A percentile compares a stretch with the other conserved stretches of the same genome.
phyloP scores from a whole-genome alignment of 2,329 filamentous ascomycete genomes.

The Arthrobotrys conoides region DNA sequence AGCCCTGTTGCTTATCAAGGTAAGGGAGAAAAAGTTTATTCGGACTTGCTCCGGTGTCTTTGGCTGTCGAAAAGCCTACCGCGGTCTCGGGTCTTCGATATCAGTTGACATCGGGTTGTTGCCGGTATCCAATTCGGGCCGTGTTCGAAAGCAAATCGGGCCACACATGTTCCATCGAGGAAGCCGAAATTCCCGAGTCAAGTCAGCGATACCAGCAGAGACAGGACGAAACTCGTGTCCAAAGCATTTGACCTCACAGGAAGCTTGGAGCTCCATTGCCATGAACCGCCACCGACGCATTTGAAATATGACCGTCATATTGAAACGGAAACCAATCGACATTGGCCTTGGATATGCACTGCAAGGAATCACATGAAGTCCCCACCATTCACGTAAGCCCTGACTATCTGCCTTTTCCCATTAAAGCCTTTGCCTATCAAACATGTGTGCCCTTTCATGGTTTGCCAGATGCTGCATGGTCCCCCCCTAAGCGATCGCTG shows the following conservation, averaged over 20 bases:
- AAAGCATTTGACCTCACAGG: constrained; percentile 21
- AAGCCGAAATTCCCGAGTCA: constrained; percentile 13
- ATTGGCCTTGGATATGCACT: constrained; percentile 23
- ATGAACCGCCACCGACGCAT: constrained; percentile 6
- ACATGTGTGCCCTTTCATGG: constrained; percentile 18
- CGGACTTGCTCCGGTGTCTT: constrained; percentile 30
- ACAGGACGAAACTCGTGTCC: neutral
- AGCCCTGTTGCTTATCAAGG: constrained; percentile 40
- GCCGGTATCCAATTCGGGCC: constrained; percentile 36
- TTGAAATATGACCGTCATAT: constrained; percentile 10
- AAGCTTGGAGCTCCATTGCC: neutral
- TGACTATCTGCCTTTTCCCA: constrained; percentile 27
- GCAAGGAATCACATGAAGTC: constrained; percentile 51
- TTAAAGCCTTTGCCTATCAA: constrained; percentile 29
- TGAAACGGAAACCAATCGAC: neutral
- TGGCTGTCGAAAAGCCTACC: constrained; percentile 16
- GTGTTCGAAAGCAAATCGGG: constrained; percentile 14
- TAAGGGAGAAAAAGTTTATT: constrained; percentile 52
- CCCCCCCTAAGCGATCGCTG: constrained; percentile 37
- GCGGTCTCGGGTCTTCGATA: constrained; percentile 32
- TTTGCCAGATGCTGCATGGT: constrained; percentile 29
- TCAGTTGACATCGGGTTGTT: constrained; percentile 39
- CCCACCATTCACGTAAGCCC: constrained; percentile 41
- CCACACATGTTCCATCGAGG: neutral
- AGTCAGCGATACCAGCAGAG: neutral